Base-by-base conservation (phyloP, 2,329 filamentous ascomycete genomes). In the Colletotrichum sp. region DNA sequence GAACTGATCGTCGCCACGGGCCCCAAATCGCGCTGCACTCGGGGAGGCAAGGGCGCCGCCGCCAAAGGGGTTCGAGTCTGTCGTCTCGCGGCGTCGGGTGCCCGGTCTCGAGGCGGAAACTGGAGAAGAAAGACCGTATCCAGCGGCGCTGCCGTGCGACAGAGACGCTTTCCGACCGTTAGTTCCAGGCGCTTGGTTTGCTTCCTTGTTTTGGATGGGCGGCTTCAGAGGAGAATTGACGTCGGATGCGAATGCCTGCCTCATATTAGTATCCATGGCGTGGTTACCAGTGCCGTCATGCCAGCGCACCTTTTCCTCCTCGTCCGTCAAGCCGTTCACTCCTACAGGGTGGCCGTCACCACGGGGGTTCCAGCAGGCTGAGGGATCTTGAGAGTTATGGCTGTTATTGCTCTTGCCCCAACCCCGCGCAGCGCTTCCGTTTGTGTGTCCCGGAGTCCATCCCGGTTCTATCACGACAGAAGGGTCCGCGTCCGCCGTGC, bases 221-320 rank as follows among this genome's bases (percentile, higher is more conserved):
- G 95, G 94, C 85, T 99, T 99, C 79, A 98, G 88, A 39, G 96
- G 94, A 44, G 97, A 98, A 84, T 99, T 99, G 82, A 99, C 96
- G 78, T 98, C 97, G 67, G 91, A 92, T 67, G 92, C 86, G 85
- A 98, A 98, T 78, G 94, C 88, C 94, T 98, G 84, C 52, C 27
- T 67, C n/a, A 29, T 16, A 63, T 78, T 67, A 78, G 77, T 62
- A 30, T 57, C 29, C 25, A 36, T 25, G 59, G 39, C 39, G 30
- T 44, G 44, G 44, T 30, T 57, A 11, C 30, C 29, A 32, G 36
- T 30, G 68, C 63, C 44, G 8, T 39, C 22, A 69, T 73, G 75
- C 55, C 71, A 72, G 84, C 87, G 82, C 81, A 92, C 91, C 84
- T 90, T 89, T 82, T 88, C 92, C 85, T 94, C 92, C 76, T 92